Percentiles rank a stretch among this genome's conserved stretches.
These are phyloP conservation scores for Xylaria castorea DNA, from an alignment of 495 filamentous ascomycete genomes.

Conservation along the genomic window DNA sequence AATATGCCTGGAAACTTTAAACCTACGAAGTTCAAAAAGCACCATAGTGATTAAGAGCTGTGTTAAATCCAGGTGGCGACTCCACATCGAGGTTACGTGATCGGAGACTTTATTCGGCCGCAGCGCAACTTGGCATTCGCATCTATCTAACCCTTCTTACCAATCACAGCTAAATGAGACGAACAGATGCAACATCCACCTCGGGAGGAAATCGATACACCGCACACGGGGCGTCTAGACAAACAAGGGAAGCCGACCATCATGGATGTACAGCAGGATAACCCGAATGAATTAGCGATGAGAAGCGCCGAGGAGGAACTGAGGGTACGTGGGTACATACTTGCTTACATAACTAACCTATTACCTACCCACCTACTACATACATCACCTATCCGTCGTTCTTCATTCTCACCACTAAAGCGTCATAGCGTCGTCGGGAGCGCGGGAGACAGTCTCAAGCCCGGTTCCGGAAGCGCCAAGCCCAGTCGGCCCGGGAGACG, in stretches of 20 bases:
- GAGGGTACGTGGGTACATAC: slow-evolving; percentile 3
- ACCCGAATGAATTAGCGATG: neutral
- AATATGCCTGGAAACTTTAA: neutral
- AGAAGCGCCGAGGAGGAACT: slow-evolving; percentile 18
- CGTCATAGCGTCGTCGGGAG: slow-evolving; percentile 34
- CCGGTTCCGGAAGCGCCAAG: slow-evolving; percentile 35
- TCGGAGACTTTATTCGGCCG: slow-evolving; percentile 10
- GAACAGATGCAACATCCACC: neutral
- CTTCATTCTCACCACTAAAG: neutral
- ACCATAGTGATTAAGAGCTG: neutral
- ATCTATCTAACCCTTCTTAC: neutral
- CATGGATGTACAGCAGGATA: neutral
- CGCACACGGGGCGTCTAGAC: neutral
- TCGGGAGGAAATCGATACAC: neutral
- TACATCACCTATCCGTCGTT: neutral
- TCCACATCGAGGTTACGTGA: slow-evolving; percentile 3
- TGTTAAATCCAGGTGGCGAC: neutral
- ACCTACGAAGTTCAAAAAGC: neutral
- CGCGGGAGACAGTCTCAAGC: slow-evolving; percentile 35
- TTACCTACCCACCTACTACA: neutral
- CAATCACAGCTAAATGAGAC: neutral
- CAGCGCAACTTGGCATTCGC: neutral
- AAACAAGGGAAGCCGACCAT: neutral
- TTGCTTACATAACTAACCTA: neutral
- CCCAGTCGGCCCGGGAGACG: slow-evolving; percentile 15